A percentile compares a stretch with the other conserved stretches of the same genome.
phyloP scores from a whole-genome alignment of 225 moss, liverwort and hornwort genomes.

The Ulota crispa region DNA sequence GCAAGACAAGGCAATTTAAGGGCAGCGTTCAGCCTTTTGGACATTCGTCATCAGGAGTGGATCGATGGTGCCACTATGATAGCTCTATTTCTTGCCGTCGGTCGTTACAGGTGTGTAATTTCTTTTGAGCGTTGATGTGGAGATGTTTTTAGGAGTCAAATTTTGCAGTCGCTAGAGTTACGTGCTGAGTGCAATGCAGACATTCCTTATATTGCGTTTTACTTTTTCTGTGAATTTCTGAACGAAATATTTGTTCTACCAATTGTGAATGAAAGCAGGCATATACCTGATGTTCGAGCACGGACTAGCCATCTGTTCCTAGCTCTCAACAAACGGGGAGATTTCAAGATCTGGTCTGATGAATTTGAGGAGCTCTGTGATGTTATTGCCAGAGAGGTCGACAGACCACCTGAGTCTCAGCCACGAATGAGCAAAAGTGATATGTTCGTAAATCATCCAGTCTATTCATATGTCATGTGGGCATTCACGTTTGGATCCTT shows the following conservation, averaged over 20 bases:
- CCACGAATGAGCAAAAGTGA: conserved; percentile 40
- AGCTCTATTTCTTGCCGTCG: conserved; percentile 77
- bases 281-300: conserved; percentile 83
- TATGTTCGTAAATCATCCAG: conserved; percentile 67
- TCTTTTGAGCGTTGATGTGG: neutral
- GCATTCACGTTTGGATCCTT: conserved; percentile 67
- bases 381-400: conserved; percentile 86
- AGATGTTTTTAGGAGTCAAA: neutral
- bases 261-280: conserved; percentile 45
- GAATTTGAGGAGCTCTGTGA: conserved; percentile 94
- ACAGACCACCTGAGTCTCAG: conserved; percentile 55
- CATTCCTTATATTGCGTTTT: neutral
- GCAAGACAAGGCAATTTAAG: conserved; percentile 84
- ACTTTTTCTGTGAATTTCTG: conserved; percentile 6
- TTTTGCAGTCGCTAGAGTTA: neutral
- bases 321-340: conserved; percentile 85
- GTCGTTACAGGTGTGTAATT: conserved; percentile 69
- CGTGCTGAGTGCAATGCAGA: neutral
- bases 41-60: conserved; percentile 86
- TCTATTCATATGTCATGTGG: conserved; percentile 74
- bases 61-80: conserved; percentile 95
- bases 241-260: neutral
- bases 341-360: conserved; percentile 94
- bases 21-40: conserved; percentile 86
- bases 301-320: conserved; percentile 82